Evolutionary conservation across 2,329 filamentous ascomycete genomes (phyloP).

Genomic region (Colletotrichum musicola): DNA sequence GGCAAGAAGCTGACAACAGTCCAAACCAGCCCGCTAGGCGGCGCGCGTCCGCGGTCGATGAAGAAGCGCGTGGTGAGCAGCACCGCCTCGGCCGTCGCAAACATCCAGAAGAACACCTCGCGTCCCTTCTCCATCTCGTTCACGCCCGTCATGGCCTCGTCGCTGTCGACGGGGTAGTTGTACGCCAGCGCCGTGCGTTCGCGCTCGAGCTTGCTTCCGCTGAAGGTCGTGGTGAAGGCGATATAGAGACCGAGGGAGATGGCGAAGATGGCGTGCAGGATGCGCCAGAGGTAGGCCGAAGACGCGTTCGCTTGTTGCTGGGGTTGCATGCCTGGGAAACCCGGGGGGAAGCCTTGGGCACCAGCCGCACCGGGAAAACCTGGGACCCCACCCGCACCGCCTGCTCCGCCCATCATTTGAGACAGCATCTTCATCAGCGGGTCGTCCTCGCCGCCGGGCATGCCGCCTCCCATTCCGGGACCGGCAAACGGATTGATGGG

Average conservation of each 20-base stretch:
- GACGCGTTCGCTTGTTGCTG: slow-evolving; percentile 50
- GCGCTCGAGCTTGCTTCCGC: slow-evolving; percentile 73
- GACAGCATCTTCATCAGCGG: slow-evolving; percentile 74
- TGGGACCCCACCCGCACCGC: slow-evolving; percentile 41
- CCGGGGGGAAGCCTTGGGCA: slow-evolving; percentile 44
- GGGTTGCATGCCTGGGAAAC: slow-evolving; percentile 51
- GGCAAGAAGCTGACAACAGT: slow-evolving; percentile 76
- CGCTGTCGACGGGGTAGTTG: slow-evolving; percentile 44
- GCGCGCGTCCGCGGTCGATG: slow-evolving; percentile 71
- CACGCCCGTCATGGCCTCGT: slow-evolving; percentile 44
- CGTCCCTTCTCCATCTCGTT: slow-evolving; percentile 51
- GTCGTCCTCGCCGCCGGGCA: slow-evolving; percentile 61
- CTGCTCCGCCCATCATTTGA: slow-evolving; percentile 71
- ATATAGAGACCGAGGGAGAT: slow-evolving; percentile 79
- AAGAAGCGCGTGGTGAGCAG: slow-evolving; percentile 80
- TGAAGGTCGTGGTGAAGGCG: slow-evolving; percentile 75
- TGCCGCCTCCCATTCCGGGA: slow-evolving; percentile 33
- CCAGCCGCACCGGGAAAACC: slow-evolving; percentile 21
- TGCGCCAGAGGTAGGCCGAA: slow-evolving; percentile 71
- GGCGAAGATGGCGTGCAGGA: slow-evolving; percentile 80
- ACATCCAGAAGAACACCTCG: slow-evolving; percentile 80
- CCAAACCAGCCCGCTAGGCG: slow-evolving; percentile 72
- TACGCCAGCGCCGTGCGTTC: slow-evolving; percentile 55
- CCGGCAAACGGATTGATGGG: slow-evolving; percentile 43
- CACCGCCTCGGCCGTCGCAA: slow-evolving; percentile 80